These are phyloP conservation scores for Aspergillus candidus DNA, from an alignment of 2,329 filamentous ascomycete species.

Conservation along the genomic window DNA sequence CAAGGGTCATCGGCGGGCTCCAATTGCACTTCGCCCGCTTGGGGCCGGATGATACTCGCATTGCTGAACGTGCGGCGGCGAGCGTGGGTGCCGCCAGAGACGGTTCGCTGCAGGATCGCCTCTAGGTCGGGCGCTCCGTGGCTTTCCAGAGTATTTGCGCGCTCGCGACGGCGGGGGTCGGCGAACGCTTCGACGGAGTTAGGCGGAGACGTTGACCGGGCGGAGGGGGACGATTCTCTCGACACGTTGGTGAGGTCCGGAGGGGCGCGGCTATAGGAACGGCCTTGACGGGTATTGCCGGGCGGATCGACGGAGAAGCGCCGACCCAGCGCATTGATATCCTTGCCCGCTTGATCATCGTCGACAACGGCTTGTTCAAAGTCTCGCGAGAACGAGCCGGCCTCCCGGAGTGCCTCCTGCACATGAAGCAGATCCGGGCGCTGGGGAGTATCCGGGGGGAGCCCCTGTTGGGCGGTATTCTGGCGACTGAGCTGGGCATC, in stretches of 20 bases:
- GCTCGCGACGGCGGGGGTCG: conserved; percentile 76
- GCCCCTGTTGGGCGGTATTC: conserved; percentile 43
- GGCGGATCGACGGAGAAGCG: conserved; percentile 40
- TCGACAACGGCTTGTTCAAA: conserved; percentile 83
- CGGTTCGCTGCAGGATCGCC: conserved; percentile 60
- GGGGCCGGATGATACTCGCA: conserved; percentile 51
- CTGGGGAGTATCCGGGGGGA: conserved; percentile 45
- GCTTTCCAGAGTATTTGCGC: conserved; percentile 62
- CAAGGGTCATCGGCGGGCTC: conserved; percentile 61
- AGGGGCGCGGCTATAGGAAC: conserved; percentile 30
- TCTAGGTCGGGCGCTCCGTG: conserved; percentile 49
- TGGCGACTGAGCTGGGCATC: conserved; percentile 29
- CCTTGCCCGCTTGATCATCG: conserved; percentile 52
- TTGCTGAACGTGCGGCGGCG: conserved; percentile 56
- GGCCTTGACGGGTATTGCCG: conserved; percentile 28
- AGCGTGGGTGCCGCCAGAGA: conserved; percentile 62
- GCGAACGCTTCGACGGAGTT: conserved; percentile 98
- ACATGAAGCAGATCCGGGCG: conserved; percentile 43
- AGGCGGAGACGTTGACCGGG: conserved; percentile 74
- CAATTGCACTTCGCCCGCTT: conserved; percentile 30
- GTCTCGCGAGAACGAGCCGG: conserved; percentile 59
- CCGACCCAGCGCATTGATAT: conserved; percentile 30
- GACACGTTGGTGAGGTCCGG: conserved; percentile 39
- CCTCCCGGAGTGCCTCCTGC: conserved; percentile 41
- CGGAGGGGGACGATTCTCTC: conserved; percentile 47